Evolutionary conservation across 1,139 yeast species (phyloP).

Genomic region (Casaregolazyma lundiana): DNA sequence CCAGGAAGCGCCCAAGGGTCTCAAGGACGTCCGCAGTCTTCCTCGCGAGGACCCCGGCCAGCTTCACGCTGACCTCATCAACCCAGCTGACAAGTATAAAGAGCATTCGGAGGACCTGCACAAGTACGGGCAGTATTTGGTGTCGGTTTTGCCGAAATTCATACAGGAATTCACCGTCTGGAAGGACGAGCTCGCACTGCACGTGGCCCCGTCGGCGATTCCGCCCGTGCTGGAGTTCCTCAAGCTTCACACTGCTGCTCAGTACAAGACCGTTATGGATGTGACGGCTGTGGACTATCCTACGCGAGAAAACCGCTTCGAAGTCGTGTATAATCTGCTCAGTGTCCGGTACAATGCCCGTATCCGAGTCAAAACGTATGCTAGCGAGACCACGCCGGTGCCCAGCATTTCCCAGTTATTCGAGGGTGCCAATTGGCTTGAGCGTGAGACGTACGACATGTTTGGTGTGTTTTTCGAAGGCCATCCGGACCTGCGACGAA

Average conservation of each 20-base stretch:
- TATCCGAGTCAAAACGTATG: constrained; percentile 84
- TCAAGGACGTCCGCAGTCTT: constrained; percentile 28
- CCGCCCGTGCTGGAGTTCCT: constrained; percentile 66
- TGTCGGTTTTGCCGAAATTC: constrained; percentile 75
- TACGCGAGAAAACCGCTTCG: constrained; percentile 76
- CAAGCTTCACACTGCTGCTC: constrained; percentile 75
- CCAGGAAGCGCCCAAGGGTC: constrained; percentile 33
- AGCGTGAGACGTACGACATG: constrained; percentile 83
- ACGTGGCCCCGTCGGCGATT: constrained; percentile 71
- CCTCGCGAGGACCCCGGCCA: constrained; percentile 36
- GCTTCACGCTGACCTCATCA: constrained; percentile 56
- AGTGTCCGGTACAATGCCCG: constrained; percentile 83
- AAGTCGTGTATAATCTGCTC: constrained; percentile 77
- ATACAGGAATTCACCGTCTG: constrained; percentile 83
- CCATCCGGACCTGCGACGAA: constrained; percentile 86
- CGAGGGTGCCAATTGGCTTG: constrained; percentile 87
- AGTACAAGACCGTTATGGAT: constrained; percentile 74
- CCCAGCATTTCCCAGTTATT: constrained; percentile 69
- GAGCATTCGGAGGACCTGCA: constrained; percentile 71
- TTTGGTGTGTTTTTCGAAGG: constrained; percentile 83
- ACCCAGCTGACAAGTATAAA: constrained; percentile 73
- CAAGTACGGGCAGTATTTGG: constrained; percentile 75
- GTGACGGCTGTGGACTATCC: constrained; percentile 88
- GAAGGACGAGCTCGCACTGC: constrained; percentile 82
- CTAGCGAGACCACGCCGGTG: constrained; percentile 76